phyloP scores from a whole-genome alignment of 2,329 filamentous ascomycete genomes.

The Diaporthe vaccinii region DNA sequence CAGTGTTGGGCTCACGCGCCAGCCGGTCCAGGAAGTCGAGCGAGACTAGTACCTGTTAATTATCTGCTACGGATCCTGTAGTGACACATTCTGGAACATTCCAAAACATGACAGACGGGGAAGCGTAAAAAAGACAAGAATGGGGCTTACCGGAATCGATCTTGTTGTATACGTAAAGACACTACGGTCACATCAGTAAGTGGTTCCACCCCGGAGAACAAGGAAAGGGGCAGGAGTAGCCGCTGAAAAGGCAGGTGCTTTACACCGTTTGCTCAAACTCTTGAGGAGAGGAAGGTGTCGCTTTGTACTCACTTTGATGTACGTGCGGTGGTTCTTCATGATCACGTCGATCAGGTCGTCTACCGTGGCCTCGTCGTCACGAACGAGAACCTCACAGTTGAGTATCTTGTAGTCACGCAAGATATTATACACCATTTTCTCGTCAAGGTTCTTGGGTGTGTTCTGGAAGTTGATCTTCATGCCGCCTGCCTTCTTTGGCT shows the following conservation, averaged over 20 bases:
- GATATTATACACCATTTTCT: conserved; percentile 99
- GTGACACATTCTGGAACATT: too few relatives aligned
- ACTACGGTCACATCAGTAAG: conserved; percentile 48
- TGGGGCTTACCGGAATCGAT: conserved; percentile 75
- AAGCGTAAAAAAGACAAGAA: too few relatives aligned
- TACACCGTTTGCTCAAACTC: background rate
- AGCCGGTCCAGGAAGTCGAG: conserved; percentile 94
- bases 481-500: conserved; percentile 93
- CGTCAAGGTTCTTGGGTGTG: conserved; percentile 91
- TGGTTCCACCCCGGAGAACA: background rate
- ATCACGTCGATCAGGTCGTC: conserved; percentile 99
- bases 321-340: conserved; percentile 99
- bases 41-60: conserved; percentile 66
- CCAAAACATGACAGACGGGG: too few relatives aligned
- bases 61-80: too few relatives aligned
- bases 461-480: conserved; percentile 98
- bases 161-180: conserved; percentile 99
- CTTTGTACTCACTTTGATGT: conserved; percentile 72
- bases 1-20: conserved; percentile 92
- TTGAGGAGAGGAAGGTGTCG: background rate
- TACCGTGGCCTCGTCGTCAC: conserved; percentile 94
- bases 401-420: conserved; percentile 98
- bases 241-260: background rate
- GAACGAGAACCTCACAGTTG: conserved; percentile 95
- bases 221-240: background rate